Evolutionary conservation across 1,139 yeast species (phyloP), one percentile per base, ranked within the genome.

Genomic region (Scheffersomyces segobiensis): DNA sequence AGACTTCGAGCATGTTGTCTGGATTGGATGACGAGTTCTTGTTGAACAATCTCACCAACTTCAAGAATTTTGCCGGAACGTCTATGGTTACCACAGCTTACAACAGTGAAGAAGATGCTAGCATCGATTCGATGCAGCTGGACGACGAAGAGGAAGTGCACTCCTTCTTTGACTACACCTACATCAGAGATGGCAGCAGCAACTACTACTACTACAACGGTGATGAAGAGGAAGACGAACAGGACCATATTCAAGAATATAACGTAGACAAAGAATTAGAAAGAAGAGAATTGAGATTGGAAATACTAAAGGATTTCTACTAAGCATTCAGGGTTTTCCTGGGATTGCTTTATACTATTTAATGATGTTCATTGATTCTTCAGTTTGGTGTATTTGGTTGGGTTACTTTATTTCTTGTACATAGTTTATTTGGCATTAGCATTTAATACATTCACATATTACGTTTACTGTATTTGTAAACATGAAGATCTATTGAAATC

Each of bases 281-380:
- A 62, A 69, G 80, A 60, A 63, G 70, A 49, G 82, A 78, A 65
- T 72, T 79, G 56, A 69, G 83, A 56, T 65, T 74, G 60, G 82
- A 79, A 61, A 75, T 79, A 60, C 64, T 78, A 63, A 70, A 67
- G 55, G 82, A 79, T 59, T 68, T 77, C 53, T 65, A 60, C 49
- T 59, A 42, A 52, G 55, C 52, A 19, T 20, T 10, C 18, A 32
- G 12, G 42, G 5, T 32, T 32, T n/a, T n/a, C n/a, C n/a, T n/a
- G n/a, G n/a, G 42, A 24, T 24, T 32, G 12, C 42, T 32, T 12
- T 32, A 32, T 32, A 24, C 5, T 24, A 24, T 24, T 32, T 32
- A 32, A 32, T 32, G 42, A 32, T 32, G 42, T 32, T 32, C 17
- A 32, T 32, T 14, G 12, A 32, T 14, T 32, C 42, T 32, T 32